These are phyloP conservation scores for Ilex asprella DNA, from an alignment of 257 asterid species.

Conservation along the genomic window DNA sequence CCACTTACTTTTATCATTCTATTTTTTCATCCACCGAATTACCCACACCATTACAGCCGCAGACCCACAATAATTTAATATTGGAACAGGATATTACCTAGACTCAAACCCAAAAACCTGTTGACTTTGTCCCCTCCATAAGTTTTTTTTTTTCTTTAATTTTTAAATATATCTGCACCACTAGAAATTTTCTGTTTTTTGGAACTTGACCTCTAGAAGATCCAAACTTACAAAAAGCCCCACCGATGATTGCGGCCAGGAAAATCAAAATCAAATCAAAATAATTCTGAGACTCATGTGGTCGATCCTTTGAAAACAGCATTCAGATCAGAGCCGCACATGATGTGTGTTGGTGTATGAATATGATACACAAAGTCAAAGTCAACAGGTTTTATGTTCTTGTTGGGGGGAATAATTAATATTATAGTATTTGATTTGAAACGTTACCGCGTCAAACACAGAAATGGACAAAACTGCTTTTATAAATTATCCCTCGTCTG, in stretches of 20 bases:
- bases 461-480: slow-evolving; percentile 44
- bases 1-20: too few species aligned
- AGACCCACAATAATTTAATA: too few species aligned
- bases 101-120: too few species aligned
- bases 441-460: not conserved
- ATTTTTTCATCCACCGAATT: too few species aligned
- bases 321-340: not conserved
- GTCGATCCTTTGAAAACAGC: not conserved
- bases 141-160: too few species aligned
- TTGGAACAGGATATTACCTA: too few species aligned
- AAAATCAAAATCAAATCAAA: slow-evolving; percentile 1
- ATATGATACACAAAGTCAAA: slow-evolving; percentile 35
- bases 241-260: slow-evolving; percentile 64
- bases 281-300: slow-evolving; percentile 6
- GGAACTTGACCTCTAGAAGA: slow-evolving; percentile 25
- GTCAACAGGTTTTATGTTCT: slow-evolving; percentile 37
- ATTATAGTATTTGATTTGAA: slow-evolving; percentile 26
- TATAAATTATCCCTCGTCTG: slow-evolving; percentile 33
- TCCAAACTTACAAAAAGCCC: slow-evolving; percentile 19
- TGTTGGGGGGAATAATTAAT: not conserved
- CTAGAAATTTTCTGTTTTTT: slow-evolving; percentile 17
- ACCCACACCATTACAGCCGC: too few species aligned
- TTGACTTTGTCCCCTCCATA: too few species aligned
- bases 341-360: not conserved
- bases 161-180: not conserved